phyloP scores from a whole-genome alignment of 768 basidiomycete genomes.

The Baorangia bicolor region DNA sequence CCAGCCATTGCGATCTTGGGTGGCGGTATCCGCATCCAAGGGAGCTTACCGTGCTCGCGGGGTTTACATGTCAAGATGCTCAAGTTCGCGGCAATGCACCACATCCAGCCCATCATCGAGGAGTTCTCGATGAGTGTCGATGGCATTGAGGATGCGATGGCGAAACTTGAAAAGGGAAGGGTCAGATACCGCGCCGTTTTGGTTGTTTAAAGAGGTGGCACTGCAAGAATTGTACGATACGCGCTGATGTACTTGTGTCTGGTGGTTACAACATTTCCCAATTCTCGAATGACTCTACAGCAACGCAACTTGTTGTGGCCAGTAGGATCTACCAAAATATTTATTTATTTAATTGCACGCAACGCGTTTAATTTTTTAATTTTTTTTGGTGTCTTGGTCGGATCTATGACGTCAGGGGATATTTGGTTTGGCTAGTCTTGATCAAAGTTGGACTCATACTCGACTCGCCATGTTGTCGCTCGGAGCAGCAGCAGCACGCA shows the following conservation, averaged over 20 bases:
- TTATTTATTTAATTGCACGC: too few relatives aligned
- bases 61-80: slow-evolving; percentile 33
- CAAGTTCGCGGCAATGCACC: slow-evolving; percentile 33
- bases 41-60: slow-evolving; percentile 25
- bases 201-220: too few relatives aligned
- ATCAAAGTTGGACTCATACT: not conserved
- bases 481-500: slow-evolving; percentile 5
- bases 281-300: too few relatives aligned
- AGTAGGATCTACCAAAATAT: too few relatives aligned
- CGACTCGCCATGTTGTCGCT: slow-evolving; percentile 14
- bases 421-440: not conserved
- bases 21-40: slow-evolving; percentile 27
- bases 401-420: slow-evolving; percentile 16
- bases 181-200: slow-evolving; percentile 36
- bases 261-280: too few relatives aligned
- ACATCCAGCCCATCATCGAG: slow-evolving; percentile 30
- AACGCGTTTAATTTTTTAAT: too few relatives aligned
- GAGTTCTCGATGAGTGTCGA: slow-evolving; percentile 32
- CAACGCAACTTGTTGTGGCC: too few relatives aligned
- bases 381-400: not conserved
- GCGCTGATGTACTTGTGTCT: too few relatives aligned
- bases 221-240: too few relatives aligned
- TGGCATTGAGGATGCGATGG: slow-evolving; percentile 32
- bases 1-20: slow-evolving; percentile 19
- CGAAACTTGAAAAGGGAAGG: slow-evolving; percentile 23